These are phyloP conservation scores for Trifolium dubium DNA, from an alignment of 306 rosid genomes.

Conservation along the genomic window DNA sequence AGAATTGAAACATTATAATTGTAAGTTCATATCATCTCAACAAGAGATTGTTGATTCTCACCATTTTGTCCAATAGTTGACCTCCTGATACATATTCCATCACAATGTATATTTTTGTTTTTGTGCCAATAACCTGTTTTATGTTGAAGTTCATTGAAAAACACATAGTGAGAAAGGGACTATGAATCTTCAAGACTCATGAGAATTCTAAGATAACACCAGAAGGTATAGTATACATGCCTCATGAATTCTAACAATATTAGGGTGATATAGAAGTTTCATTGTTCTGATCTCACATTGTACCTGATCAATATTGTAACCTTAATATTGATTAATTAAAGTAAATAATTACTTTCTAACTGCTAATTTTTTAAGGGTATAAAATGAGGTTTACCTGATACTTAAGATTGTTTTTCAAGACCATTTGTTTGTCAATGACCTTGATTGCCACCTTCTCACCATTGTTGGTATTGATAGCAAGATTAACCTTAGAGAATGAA, in stretches of 20 bases:
- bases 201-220: neutral
- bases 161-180: constrained; percentile 10
- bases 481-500: constrained; percentile 80
- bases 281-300: constrained; percentile 82
- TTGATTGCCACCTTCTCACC: constrained; percentile 67
- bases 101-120: constrained; percentile 75
- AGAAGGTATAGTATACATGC: constrained; percentile 39
- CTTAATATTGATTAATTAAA: neutral
- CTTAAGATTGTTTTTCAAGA: constrained; percentile 63
- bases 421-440: constrained; percentile 76
- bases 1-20: constrained; percentile 15
- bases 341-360: neutral
- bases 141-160: constrained; percentile 10
- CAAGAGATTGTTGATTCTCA: constrained; percentile 45
- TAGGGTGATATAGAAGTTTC: constrained; percentile 79
- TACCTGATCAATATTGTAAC: constrained; percentile 57
- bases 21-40: neutral
- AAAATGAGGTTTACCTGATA: constrained; percentile 55
- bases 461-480: constrained; percentile 51
- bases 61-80: constrained; percentile 71
- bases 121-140: constrained; percentile 71
- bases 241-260: constrained; percentile 78
- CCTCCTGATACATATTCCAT: constrained; percentile 84
- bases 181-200: neutral
- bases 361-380: neutral